Evolutionary conservation across 1,284 basidiomycete species (phyloP).

Genomic region (Ceratobasidium sp.): DNA sequence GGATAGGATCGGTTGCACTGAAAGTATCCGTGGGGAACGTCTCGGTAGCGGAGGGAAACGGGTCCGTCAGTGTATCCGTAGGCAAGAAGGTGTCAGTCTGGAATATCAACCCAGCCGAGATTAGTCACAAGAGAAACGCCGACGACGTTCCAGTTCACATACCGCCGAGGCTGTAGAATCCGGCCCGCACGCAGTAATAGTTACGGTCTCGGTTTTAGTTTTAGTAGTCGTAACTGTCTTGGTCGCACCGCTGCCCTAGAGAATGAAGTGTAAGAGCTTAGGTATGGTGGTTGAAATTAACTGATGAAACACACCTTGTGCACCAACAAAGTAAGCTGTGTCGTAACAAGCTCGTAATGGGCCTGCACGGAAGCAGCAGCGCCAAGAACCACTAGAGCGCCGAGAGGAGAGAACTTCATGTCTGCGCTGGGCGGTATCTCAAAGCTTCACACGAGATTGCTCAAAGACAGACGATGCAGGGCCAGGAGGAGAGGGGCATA

Average conservation of each 20-base stretch:
- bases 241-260: slow-evolving; percentile 11
- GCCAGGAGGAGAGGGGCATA: slow-evolving; percentile 27
- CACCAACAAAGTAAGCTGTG: slow-evolving; percentile 37
- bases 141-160: not conserved
- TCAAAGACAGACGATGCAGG: slow-evolving; percentile 24
- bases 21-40: slow-evolving; percentile 12
- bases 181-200: slow-evolving; percentile 32
- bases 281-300: not conserved
- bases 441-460: slow-evolving; percentile 9
- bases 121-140: not conserved
- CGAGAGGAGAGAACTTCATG: slow-evolving; percentile 23
- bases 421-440: not conserved
- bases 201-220: slow-evolving; percentile 33
- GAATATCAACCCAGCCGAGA: not conserved
- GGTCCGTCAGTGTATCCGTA: not conserved
- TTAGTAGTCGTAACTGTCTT: slow-evolving; percentile 39
- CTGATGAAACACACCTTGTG: slow-evolving; percentile 24
- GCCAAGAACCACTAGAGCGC: slow-evolving; percentile 16
- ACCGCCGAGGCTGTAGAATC: not conserved
- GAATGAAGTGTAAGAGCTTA: not conserved
- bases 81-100: not conserved
- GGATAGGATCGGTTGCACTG: not conserved
- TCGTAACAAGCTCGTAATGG: slow-evolving; percentile 38
- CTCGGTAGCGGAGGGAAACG: slow-evolving; percentile 13
- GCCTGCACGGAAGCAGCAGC: slow-evolving; percentile 16